Evolutionary conservation across 257 asterid species (phyloP).

Genomic region (Rehmannia glutinosa): DNA sequence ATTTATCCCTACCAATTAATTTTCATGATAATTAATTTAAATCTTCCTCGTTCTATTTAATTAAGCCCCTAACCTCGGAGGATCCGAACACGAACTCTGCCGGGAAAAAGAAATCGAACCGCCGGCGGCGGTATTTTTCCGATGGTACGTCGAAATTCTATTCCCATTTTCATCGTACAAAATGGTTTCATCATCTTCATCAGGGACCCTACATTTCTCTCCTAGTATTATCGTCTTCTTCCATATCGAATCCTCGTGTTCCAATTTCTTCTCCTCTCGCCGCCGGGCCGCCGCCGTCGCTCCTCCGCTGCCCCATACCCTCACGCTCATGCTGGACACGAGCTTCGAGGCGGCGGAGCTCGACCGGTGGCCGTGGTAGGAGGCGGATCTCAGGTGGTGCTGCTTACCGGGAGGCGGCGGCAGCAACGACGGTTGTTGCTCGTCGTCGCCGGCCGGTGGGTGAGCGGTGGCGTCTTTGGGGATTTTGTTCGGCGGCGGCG

Average conservation of each 20-base stretch:
- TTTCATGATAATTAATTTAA: neutral
- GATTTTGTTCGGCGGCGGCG: slow-evolving; percentile 14
- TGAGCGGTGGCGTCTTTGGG: neutral
- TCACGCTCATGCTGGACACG: slow-evolving; percentile 44
- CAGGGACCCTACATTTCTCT: slow-evolving; percentile 69
- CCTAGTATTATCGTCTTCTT: slow-evolving; percentile 78
- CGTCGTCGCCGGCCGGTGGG: neutral
- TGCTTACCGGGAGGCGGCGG: slow-evolving; percentile 21
- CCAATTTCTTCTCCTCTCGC: slow-evolving; percentile 28
- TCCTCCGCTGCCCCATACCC: slow-evolving; percentile 18
- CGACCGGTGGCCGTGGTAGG: slow-evolving; percentile 41
- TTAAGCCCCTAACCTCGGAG: neutral
- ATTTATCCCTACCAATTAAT: neutral
- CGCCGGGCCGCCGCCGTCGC: neutral
- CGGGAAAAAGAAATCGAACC: neutral
- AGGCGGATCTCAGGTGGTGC: no score
- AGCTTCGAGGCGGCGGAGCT: slow-evolving; percentile 32
- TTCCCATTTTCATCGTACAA: slow-evolving; percentile 65
- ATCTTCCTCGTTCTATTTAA: neutral
- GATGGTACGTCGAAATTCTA: slow-evolving; percentile 49
- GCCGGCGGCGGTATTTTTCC: slow-evolving; percentile 26
- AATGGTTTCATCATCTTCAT: slow-evolving; percentile 40
- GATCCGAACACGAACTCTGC: slow-evolving; percentile 7
- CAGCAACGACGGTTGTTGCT: neutral
- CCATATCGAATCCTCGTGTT: slow-evolving; percentile 80